These are phyloP conservation scores for Malassezia globosa DNA, from an alignment of 1,284 basidiomycete genomes.

Conservation along the genomic window DNA sequence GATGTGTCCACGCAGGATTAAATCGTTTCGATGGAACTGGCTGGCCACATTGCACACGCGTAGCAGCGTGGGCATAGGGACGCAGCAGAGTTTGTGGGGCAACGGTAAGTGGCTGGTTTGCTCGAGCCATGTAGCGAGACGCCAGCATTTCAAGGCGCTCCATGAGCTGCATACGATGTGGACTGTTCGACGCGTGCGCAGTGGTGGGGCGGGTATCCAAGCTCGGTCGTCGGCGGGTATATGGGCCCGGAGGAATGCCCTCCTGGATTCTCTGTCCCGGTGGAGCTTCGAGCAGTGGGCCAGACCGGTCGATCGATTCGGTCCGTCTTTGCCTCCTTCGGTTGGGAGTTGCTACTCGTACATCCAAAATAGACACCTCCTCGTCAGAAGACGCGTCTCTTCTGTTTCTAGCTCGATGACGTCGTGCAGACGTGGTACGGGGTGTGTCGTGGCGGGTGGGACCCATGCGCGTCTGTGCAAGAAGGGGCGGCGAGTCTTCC, in stretches of 20 bases:
- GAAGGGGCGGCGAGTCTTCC: constrained; percentile 25
- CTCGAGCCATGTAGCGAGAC: constrained; percentile 11
- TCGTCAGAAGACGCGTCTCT: constrained; percentile 1
- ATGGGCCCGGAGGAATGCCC: constrained; percentile 19
- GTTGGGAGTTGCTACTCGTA: not conserved
- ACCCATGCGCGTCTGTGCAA: too few species aligned
- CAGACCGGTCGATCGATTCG: too few species aligned
- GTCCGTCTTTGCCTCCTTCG: not conserved
- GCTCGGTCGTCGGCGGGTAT: constrained; percentile 11
- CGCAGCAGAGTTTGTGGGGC: constrained; percentile 12
- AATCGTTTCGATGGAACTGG: constrained; percentile 11
- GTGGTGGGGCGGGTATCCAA: not conserved
- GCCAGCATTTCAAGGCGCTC: constrained; percentile 14
- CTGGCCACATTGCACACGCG: not conserved
- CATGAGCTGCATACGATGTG: constrained; percentile 1
- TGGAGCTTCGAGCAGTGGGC: constrained; percentile 6
- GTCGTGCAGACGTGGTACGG: too few species aligned
- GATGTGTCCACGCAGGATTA: constrained; percentile 29
- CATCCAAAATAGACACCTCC: constrained; percentile 12
- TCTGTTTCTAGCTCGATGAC: too few species aligned
- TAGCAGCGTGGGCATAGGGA: not conserved
- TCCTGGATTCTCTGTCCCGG: constrained; percentile 17
- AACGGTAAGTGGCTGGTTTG: not conserved
- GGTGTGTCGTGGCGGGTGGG: too few species aligned
- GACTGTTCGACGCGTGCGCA: not conserved